Percentiles rank a stretch among this genome's conserved stretches.
Evolutionary conservation across 163 green algal species (phyloP).

Genomic region (Prototheca wickerhamii): DNA sequence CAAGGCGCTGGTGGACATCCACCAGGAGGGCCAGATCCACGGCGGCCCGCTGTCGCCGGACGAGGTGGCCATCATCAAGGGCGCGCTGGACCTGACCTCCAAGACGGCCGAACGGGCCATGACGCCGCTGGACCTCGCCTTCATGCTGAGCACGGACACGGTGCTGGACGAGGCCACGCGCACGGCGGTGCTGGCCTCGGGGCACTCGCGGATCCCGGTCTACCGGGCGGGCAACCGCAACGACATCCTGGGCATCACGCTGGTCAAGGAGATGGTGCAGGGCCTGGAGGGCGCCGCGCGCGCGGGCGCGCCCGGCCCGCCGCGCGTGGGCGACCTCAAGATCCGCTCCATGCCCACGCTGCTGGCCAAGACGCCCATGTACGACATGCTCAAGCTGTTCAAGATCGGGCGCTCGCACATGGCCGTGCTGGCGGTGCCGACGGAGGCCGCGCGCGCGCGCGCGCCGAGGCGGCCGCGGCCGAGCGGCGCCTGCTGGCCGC

Average conservation of each 20-base stretch:
- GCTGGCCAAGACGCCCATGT: constrained; percentile 60
- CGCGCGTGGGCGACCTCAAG: constrained; percentile 23
- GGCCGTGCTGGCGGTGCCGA: constrained; percentile 64
- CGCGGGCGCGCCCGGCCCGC: neutral
- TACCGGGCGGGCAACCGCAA: constrained; percentile 40
- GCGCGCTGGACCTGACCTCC: constrained; percentile 75
- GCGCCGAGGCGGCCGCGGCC: neutral
- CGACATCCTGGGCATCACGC: constrained; percentile 53
- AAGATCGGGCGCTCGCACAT: constrained; percentile 84
- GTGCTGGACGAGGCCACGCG: constrained; percentile 59
- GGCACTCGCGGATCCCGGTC: constrained; percentile 77
- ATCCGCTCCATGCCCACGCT: constrained; percentile 45
- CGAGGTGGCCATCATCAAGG: constrained; percentile 66
- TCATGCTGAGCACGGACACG: constrained; percentile 71
- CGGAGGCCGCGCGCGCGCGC: constrained; percentile 7
- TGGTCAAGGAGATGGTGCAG: constrained; percentile 57
- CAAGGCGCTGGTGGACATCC: constrained; percentile 78
- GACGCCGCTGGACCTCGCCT: constrained; percentile 77
- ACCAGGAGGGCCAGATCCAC: constrained; percentile 53
- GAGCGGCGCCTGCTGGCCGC: neutral
- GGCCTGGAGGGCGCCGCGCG: constrained; percentile 23
- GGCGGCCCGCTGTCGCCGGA: constrained; percentile 57
- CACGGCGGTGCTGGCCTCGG: constrained; percentile 55
- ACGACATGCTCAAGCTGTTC: constrained; percentile 93
- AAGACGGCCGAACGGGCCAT: constrained; percentile 70